phyloP scores from a whole-genome alignment of 1,139 yeast genomes.

The Meyerozyma smithsonii region DNA sequence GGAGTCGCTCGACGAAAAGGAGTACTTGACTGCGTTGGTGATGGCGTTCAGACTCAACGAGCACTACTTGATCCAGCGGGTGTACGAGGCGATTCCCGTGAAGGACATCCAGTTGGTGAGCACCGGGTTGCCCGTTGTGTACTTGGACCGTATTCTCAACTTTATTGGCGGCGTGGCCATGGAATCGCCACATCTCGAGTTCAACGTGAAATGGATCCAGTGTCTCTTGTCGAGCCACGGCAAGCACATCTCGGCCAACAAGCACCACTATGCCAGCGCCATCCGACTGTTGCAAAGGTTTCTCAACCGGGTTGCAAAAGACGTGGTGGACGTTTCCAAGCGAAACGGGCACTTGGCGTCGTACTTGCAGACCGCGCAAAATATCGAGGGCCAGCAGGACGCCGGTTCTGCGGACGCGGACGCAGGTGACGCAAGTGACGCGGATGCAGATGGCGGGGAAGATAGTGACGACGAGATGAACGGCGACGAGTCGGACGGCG shows the following conservation, averaged over 20 bases:
- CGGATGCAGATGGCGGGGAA: conserved; percentile 15
- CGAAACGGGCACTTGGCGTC: conserved; percentile 51
- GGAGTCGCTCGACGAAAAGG: conserved; percentile 58
- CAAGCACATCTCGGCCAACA: conserved; percentile 57
- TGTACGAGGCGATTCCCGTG: conserved; percentile 75
- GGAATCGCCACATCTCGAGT: conserved; percentile 84
- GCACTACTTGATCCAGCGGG: conserved; percentile 60
- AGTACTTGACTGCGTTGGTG: conserved; percentile 74
- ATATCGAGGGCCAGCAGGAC: too few species aligned
- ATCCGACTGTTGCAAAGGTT: conserved; percentile 74
- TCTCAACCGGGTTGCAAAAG: conserved; percentile 70
- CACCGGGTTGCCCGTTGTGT: conserved; percentile 68
- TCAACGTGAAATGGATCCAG: conserved; percentile 76
- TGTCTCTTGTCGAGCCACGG: conserved; percentile 72
- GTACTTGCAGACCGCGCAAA: conserved; percentile 22
- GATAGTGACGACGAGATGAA: conserved; percentile 15
- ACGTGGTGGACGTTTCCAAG: conserved; percentile 53
- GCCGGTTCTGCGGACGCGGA: too few species aligned
- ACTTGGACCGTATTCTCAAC: conserved; percentile 60
- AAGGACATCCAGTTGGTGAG: conserved; percentile 65
- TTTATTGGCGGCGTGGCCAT: conserved; percentile 62
- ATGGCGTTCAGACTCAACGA: conserved; percentile 96
- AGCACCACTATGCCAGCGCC: conserved; percentile 61
- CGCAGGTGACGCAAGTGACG: conserved; percentile 14
- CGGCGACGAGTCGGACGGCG: conserved; percentile 1